phyloP scores from a whole-genome alignment of 139 green algal genomes.

The Astrephomene gubernaculifera region DNA sequence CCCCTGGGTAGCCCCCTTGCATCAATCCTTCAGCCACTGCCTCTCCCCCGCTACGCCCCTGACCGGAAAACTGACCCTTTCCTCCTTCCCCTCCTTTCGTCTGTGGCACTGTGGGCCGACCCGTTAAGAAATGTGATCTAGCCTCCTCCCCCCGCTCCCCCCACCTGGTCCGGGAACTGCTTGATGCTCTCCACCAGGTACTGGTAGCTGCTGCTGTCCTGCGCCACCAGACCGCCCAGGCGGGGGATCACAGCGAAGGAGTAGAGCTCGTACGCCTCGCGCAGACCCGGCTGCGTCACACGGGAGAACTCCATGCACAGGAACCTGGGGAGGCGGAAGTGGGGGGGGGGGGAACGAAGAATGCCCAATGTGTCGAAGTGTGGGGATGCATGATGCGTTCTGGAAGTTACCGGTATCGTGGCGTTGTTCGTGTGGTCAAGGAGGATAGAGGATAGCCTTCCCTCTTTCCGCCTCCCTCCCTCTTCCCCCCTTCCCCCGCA shows the following conservation, averaged over 20 bases:
- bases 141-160: not conserved
- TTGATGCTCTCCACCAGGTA: slow-evolving; percentile 99
- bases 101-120: not conserved
- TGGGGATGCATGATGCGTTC: no score
- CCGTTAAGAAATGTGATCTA: no score
- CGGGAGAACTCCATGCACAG: slow-evolving; percentile 96
- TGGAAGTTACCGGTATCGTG: no score
- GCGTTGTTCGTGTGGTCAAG: no score
- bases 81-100: not conserved
- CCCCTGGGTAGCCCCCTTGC: no score
- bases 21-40: no score
- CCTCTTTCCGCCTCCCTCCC: not conserved
- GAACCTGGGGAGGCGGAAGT: slow-evolving; percentile 63
- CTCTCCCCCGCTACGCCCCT: no score
- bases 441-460: no score
- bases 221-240: slow-evolving; percentile 89
- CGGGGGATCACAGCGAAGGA: slow-evolving; percentile 94
- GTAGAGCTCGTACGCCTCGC: slow-evolving; percentile 94
- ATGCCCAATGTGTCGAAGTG: no score
- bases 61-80: not conserved
- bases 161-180: slow-evolving; percentile 89
- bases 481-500: slow-evolving; percentile 36
- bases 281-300: slow-evolving; percentile 72
- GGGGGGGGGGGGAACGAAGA: no score
- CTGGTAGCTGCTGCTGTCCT: slow-evolving; percentile 91